Conservation (phyloP, 805 yeast species). For the Teunomyces cretensis region DNA sequence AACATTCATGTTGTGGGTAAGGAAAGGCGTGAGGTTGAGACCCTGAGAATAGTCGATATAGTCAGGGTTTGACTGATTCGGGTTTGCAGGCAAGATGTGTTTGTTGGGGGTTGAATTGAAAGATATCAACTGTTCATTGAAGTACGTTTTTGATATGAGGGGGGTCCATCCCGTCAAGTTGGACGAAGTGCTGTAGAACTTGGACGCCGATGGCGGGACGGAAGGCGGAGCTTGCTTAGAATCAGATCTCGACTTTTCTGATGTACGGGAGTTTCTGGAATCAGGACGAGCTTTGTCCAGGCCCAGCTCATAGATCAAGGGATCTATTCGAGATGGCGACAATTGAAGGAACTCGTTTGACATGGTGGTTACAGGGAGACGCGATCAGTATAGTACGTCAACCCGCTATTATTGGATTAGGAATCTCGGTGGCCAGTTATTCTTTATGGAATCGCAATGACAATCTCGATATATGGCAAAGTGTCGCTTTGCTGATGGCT, state of each 20-base stretch:
- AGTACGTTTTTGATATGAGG: slow-evolving; percentile 36
- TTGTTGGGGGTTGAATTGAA: slow-evolving; percentile 39
- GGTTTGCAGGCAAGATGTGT: slow-evolving; percentile 18
- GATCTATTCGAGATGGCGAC: slow-evolving; percentile 40
- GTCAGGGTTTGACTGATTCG: slow-evolving; percentile 12
- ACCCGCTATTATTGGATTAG: background rate
- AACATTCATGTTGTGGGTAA: slow-evolving; percentile 33
- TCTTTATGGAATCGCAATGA: too few relatives aligned
- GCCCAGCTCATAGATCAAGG: slow-evolving; percentile 25
- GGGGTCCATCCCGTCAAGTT: slow-evolving; percentile 44
- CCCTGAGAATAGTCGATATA: slow-evolving; percentile 33
- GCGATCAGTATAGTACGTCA: background rate
- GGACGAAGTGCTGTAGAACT: slow-evolving; percentile 13
- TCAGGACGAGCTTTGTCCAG: background rate
- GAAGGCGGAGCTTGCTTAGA: slow-evolving; percentile 3
- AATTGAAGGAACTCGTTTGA: slow-evolving; percentile 31
- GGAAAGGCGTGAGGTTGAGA: slow-evolving; percentile 42
- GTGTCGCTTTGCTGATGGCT: too few relatives aligned
- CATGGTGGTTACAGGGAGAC: slow-evolving; percentile 14
- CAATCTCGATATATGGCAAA: too few relatives aligned
- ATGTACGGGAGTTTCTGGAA: background rate
- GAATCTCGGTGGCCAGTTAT: too few relatives aligned
- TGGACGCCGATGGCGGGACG: slow-evolving; percentile 23
- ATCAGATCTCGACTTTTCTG: slow-evolving; percentile 1
- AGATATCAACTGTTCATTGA: slow-evolving; percentile 32